Evolutionary conservation across 2,329 filamentous ascomycete species (phyloP), one percentile per base, ranked within the genome.

Genomic region (Ophidiomyces ophidiicola): DNA sequence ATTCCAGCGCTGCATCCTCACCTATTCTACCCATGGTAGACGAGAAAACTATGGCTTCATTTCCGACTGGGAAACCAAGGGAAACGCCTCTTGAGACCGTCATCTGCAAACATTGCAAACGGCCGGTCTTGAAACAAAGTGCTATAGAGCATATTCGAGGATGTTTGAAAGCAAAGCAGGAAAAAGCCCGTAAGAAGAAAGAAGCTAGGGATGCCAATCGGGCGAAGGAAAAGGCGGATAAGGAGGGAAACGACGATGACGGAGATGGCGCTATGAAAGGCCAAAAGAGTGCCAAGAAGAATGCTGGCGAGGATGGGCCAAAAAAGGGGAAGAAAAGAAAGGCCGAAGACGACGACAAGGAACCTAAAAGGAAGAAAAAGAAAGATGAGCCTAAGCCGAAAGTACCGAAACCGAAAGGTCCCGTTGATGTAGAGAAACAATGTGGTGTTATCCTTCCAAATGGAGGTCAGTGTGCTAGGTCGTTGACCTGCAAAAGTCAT

Each of bases 71-170:
- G 45, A 77, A 80, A 42, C 85, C 86, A 0, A 71, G 93, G 49
- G 79, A 86, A 50, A 87, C 94, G 53, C 70, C 69, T 41, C 74
- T 82, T 7, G 84, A 93, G 46, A 72, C 84, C 6, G 78, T 90
- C 36, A 72, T 81, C 49, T 98, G 88, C 71, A 94, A 90, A 58
- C 85, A 92, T 58, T 98, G 88, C 66, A 94, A 90, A 62, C 87
- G 92, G 52, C 82, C 82, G 36, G 74, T 94, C 8, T 68, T 90
- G 10, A 82, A 80, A 51, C 76, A 76, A 21, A 78, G 76, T 0
- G 81, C 83, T 1, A 79, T 80, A 43, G 74, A 75, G 12, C 88
- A 98, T 54, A 84, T 94, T 44, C 78, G 80, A 25, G 76, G 80
- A 32, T 98, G 88, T 53, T 65, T 94, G 42, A 80, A 79, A 49